Evolutionary conservation across 75 land plant genomes (phyloP).

Genomic region (Picea sitchensis): DNA sequence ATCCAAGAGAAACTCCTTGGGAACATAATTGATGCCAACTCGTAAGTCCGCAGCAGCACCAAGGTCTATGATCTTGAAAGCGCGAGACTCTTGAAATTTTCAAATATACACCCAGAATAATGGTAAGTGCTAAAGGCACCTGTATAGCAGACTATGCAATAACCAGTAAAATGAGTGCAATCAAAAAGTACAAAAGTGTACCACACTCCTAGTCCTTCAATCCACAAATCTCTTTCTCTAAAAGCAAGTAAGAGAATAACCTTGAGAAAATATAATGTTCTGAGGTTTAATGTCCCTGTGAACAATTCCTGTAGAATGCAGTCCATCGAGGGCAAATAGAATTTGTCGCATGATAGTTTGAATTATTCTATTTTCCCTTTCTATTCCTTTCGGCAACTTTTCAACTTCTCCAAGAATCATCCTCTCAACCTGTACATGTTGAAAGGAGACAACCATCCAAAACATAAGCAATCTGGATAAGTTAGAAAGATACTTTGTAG

Average conservation of each 20-base stretch:
- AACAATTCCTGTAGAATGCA: constrained; percentile 98
- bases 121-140: background rate
- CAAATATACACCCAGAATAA: background rate
- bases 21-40: constrained; percentile 97
- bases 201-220: background rate
- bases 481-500: background rate
- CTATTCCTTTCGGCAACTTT: constrained; percentile 82
- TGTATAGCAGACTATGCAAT: background rate
- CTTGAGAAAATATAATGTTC: constrained; percentile 95
- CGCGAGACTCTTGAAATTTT: constrained; percentile 53
- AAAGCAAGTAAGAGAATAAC: constrained; percentile 27
- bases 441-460: background rate
- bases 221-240: background rate
- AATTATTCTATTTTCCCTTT: constrained; percentile 90
- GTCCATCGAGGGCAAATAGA: constrained; percentile 75
- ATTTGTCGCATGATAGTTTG: constrained; percentile 85
- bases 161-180: background rate
- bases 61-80: constrained; percentile 98
- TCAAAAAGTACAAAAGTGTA: background rate
- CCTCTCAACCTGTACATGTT: constrained; percentile 59
- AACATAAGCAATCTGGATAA: background rate
- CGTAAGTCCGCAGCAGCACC: constrained; percentile 97
- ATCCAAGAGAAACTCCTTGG: constrained; percentile 97
- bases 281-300: constrained; percentile 99
- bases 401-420: constrained; percentile 73